Base-by-base conservation (phyloP, 768 basidiomycete genomes). In the Hericium erinaceus region DNA sequence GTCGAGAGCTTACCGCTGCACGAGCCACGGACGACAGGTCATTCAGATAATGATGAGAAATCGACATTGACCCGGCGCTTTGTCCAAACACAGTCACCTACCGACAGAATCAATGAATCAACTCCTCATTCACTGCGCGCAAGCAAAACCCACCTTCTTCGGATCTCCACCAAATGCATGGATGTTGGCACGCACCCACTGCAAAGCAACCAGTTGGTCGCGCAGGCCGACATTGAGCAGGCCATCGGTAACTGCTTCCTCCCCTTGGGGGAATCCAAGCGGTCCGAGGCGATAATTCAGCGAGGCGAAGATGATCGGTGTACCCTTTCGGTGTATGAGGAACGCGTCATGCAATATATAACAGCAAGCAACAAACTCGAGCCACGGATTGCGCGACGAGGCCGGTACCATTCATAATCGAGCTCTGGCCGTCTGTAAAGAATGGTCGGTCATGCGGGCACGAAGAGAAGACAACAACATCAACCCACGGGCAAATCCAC, bases 221-320 rank as follows among this genome's bases (percentile, higher is more conserved):
- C 69, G 71, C 22, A 81, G 67, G 1, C 72, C 80, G 28, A 80
- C 69, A 61, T 80, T 80, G 7, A 78, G 68, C 6, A 26, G 71
- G 7, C 69, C 70, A 3, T 68, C 67, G 13, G 67, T 59, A 8
- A 65, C 68, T n/a, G 79, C 79, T 70, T 76, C 73, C 10, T 65
- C 58, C 4, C 76, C 75, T 58, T 72, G 71, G 2, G 77, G 72
- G 57, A 76, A 81, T 0, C 80, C 82, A 12, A 80, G 71, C 4
- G 76, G 73, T 6, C 75, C 76, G 13, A 81, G 61, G 39, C 81
- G 72, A 61, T 82, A 82, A 64, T 81, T 78, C 61, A 80, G 61
- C 39, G 71, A 74, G 37, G 78, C 80, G 61, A 73, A 77, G 51
- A 83, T 68, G 44, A 80, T 64, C 9, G 44, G 44, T 18, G 44